Evolutionary conservation across 352 stramenopile genomes (phyloP).

Genomic region (Thalassiosira pacifica): DNA sequence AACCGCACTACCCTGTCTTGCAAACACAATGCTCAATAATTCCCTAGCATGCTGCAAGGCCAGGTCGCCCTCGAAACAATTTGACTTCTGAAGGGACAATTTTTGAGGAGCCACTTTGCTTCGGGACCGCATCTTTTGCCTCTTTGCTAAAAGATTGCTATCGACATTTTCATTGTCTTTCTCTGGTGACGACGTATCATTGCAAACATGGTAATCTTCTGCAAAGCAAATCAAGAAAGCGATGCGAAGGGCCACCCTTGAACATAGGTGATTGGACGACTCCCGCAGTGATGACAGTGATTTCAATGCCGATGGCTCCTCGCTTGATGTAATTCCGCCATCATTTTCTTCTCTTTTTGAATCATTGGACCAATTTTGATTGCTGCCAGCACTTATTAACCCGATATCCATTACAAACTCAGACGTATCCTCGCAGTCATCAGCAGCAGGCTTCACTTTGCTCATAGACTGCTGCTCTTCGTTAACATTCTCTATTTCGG

Average conservation of each 20-base stretch:
- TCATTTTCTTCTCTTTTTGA: constrained; percentile 16
- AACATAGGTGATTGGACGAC: constrained; percentile 67
- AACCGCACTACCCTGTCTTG: constrained; percentile 62
- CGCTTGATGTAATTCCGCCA: constrained; percentile 49
- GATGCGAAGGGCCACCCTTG: constrained; percentile 74
- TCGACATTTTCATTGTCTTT: constrained; percentile 57
- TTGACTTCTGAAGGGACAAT: constrained; percentile 41
- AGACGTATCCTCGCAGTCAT: constrained; percentile 77
- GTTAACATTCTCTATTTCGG: constrained; percentile 27
- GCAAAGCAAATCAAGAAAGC: constrained; percentile 85
- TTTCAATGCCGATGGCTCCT: constrained; percentile 75
- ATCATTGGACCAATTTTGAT: constrained; percentile 66
- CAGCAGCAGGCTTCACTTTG: constrained; percentile 27
- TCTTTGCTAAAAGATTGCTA: constrained; percentile 48
- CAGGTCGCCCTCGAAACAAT: constrained; percentile 64
- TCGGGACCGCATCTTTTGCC: constrained; percentile 50
- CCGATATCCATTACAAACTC: constrained; percentile 87
- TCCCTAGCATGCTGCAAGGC: constrained; percentile 76
- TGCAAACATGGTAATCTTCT: constrained; percentile 61
- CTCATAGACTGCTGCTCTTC: constrained; percentile 14
- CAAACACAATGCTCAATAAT: constrained; percentile 84
- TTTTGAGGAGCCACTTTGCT: constrained; percentile 49
- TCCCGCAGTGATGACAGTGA: constrained; percentile 68
- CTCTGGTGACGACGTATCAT: constrained; percentile 35
- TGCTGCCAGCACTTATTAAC: constrained; percentile 59